A percentile compares a stretch with the other conserved stretches of the same genome.
phyloP scores from a whole-genome alignment of 2,329 filamentous ascomycete species.

The Xylaria sp. region DNA sequence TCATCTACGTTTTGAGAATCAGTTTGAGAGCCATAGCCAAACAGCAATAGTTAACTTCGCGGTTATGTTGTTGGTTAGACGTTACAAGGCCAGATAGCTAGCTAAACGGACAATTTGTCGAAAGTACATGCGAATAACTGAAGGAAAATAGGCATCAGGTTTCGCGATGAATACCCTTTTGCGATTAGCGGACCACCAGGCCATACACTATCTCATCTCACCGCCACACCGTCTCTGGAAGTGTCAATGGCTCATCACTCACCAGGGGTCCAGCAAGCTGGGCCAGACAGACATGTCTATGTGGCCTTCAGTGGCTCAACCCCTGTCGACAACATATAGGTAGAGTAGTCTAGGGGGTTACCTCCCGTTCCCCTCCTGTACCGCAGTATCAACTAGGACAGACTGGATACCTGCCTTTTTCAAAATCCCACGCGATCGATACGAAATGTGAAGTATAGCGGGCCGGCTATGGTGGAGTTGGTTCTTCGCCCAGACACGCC shows the following conservation, averaged over 20 bases:
- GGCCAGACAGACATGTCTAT: slow-evolving; percentile 26
- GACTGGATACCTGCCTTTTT: not conserved
- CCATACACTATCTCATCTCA: slow-evolving; percentile 32
- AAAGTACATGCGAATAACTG: slow-evolving; percentile 8
- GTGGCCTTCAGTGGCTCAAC: slow-evolving; percentile 18
- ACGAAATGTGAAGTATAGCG: slow-evolving; percentile 26
- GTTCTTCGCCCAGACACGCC: slow-evolving; percentile 27
- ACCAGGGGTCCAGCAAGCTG: slow-evolving; percentile 33
- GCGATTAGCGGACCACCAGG: slow-evolving; percentile 35
- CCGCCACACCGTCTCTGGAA: slow-evolving; percentile 35
- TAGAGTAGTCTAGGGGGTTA: slow-evolving; percentile 17
- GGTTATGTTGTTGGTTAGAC: not conserved
- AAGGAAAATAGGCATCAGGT: slow-evolving; percentile 10
- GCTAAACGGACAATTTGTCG: not conserved
- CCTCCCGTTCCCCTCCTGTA: slow-evolving; percentile 2
- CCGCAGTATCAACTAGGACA: slow-evolving; percentile 9
- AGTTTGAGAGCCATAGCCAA: slow-evolving; percentile 8
- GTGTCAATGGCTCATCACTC: slow-evolving; percentile 27
- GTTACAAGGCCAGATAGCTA: slow-evolving; percentile 15
- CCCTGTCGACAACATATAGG: slow-evolving; percentile 29
- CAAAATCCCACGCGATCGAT: slow-evolving; percentile 18
- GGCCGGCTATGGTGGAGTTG: slow-evolving; percentile 29
- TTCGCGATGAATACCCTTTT: slow-evolving; percentile 33
- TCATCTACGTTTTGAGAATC: slow-evolving; percentile 7
- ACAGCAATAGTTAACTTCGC: slow-evolving; percentile 4